Percentiles rank a stretch among this genome's conserved stretches.
These are phyloP conservation scores for Trypanosoma scelopori DNA, from an alignment of 208 protist species.

Conservation along the genomic window DNA sequence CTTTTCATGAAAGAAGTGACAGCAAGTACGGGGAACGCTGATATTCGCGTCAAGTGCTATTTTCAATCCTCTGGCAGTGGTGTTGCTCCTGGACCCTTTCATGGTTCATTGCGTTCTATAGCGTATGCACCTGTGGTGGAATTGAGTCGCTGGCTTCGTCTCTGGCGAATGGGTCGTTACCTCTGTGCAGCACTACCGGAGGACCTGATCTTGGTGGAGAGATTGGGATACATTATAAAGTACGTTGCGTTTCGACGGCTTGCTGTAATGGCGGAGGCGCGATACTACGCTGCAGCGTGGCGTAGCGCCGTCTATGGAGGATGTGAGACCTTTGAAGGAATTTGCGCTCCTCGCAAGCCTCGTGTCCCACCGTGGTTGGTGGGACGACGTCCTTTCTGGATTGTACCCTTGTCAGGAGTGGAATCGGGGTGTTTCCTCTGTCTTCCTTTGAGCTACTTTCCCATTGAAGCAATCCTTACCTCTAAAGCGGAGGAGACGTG, in stretches of 20 bases:
- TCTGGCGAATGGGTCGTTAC: constrained; percentile 21
- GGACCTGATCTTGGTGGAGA: constrained; percentile 19
- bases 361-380: constrained; percentile 25
- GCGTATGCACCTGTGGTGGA: constrained; percentile 26
- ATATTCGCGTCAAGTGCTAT: neutral
- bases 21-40: too few species aligned
- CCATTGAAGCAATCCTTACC: constrained; percentile 52
- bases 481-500: constrained; percentile 44
- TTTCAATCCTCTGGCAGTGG: constrained; percentile 1
- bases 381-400: constrained; percentile 27
- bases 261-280: constrained; percentile 21
- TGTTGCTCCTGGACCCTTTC: constrained; percentile 8
- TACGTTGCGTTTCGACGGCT: constrained; percentile 29
- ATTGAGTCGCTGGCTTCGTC: constrained; percentile 13
- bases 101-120: constrained; percentile 25
- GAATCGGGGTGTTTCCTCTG: constrained; percentile 27
- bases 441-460: constrained; percentile 72
- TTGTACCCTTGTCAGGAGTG: constrained; percentile 14
- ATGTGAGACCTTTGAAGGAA: too few species aligned
- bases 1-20: too few species aligned
- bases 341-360: neutral
- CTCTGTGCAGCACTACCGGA: constrained; percentile 15
- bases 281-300: constrained; percentile 26
- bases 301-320: constrained; percentile 7
- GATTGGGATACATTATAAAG: constrained; percentile 31